Conservation (phyloP, 805 yeast genomes). For the Metschnikowia peoriensis region DNA sequence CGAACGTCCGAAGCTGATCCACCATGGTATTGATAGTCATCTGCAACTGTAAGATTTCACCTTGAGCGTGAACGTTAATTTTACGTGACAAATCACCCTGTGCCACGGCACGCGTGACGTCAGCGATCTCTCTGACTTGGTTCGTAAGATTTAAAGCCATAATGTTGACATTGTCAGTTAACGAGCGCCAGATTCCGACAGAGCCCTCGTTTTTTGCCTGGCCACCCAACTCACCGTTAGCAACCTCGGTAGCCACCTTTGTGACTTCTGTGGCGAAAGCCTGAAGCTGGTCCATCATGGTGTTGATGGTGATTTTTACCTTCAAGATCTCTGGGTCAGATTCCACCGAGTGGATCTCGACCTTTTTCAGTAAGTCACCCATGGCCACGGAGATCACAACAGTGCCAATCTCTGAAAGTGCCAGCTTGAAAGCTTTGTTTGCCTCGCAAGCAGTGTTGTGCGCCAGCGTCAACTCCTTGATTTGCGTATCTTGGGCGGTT, state of each 20-base stretch:
- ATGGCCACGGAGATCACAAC: conserved; percentile 86
- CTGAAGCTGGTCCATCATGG: conserved; percentile 86
- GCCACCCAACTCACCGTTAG: conserved; percentile 87
- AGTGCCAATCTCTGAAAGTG: conserved; percentile 76
- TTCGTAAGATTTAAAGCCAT: conserved; percentile 83
- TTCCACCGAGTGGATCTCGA: conserved; percentile 67
- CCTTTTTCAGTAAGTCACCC: conserved; percentile 84
- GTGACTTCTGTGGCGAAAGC: conserved; percentile 80
- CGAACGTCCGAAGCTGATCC: conserved; percentile 78
- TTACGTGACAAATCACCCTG: conserved; percentile 80
- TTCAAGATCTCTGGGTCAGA: conserved; percentile 76
- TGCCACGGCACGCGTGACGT: conserved; percentile 86
- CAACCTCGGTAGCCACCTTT: conserved; percentile 84
- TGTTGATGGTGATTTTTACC: conserved; percentile 77
- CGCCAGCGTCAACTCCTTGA: conserved; percentile 28
- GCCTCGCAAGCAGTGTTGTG: conserved; percentile 44
- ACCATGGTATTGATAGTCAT: conserved; percentile 89
- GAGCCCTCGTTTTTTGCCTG: conserved; percentile 84
- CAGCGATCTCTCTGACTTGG: conserved; percentile 76
- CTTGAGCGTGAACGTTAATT: conserved; percentile 88
- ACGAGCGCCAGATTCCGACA: conserved; percentile 83
- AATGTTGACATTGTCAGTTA: conserved; percentile 80
- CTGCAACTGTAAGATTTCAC: conserved; percentile 81
- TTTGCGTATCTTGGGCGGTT: conserved; percentile 28
- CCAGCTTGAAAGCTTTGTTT: conserved; percentile 68